phyloP scores from a whole-genome alignment of 163 green algal genomes.

The Chlorella variabilis region DNA sequence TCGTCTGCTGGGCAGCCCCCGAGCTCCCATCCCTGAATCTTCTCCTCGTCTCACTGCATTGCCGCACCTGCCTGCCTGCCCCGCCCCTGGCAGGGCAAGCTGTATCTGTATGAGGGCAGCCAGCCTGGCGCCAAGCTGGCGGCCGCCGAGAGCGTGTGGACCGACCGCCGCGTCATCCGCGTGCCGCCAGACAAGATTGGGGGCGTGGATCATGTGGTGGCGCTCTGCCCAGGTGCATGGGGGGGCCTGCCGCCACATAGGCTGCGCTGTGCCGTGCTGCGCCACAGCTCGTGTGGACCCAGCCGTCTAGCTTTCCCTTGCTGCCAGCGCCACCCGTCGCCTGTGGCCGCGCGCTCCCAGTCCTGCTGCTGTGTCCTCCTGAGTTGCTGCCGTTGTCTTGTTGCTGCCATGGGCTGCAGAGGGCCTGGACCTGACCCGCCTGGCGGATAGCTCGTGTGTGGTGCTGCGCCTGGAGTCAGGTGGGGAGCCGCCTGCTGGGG shows the following conservation, averaged over 20 bases:
- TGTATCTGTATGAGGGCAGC: conserved; percentile 32
- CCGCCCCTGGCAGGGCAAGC: conserved; percentile 39
- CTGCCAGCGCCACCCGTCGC: too few species aligned
- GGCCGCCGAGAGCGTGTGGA: conserved; percentile 40
- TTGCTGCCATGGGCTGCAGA: neutral
- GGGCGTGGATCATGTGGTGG: conserved; percentile 62
- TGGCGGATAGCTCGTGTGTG: conserved; percentile 56
- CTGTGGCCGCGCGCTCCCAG: too few species aligned
- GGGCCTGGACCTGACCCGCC: conserved; percentile 28
- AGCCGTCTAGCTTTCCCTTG: too few species aligned
- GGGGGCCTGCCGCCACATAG: too few species aligned
- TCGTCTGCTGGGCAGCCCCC: too few species aligned
- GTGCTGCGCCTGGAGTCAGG: conserved; percentile 54
- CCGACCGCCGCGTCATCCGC: conserved; percentile 49
- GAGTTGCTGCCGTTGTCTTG: neutral
- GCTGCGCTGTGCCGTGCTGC: too few species aligned
- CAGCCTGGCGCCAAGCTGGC: conserved; percentile 4
- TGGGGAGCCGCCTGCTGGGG: neutral
- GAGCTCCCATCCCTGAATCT: too few species aligned
- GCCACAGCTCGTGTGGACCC: too few species aligned
- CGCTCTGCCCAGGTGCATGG: conserved; percentile 47
- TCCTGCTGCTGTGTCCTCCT: too few species aligned
- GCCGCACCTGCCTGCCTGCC: neutral
- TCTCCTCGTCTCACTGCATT: too few species aligned
- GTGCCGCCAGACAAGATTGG: conserved; percentile 55